Evolutionary conservation across 2,329 filamentous ascomycete species (phyloP).

Genomic region (Epichloe sylvatica): DNA sequence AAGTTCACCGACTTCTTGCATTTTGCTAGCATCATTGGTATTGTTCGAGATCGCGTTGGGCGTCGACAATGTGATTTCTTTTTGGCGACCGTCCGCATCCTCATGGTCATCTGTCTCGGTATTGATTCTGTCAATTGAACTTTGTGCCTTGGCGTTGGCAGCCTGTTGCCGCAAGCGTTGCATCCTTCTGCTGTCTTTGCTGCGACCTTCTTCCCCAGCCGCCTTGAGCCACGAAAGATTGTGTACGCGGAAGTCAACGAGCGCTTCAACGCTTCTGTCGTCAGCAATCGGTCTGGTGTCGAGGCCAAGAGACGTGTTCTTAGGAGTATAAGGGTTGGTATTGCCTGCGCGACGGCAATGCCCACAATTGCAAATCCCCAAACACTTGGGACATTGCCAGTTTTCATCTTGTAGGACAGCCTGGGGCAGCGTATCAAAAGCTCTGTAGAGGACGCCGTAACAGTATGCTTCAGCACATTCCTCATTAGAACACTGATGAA

Average conservation of each 20-base stretch:
- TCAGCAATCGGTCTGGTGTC: conserved; percentile 86
- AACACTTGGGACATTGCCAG: conserved; percentile 84
- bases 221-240: conserved; percentile 72
- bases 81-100: conserved; percentile 3
- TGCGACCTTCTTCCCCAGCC: conserved; percentile 44
- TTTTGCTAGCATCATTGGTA: neutral
- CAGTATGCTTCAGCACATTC: conserved; percentile 69
- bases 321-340: conserved; percentile 72
- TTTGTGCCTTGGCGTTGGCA: conserved; percentile 42
- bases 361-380: conserved; percentile 75
- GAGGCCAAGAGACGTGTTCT: conserved; percentile 75
- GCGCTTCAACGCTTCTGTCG: conserved; percentile 72
- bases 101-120: conserved; percentile 12
- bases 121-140: conserved; percentile 18
- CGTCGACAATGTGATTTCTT: neutral
- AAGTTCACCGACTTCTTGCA: neutral
- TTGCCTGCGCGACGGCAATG: conserved; percentile 52
- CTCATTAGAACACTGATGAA: conserved; percentile 59
- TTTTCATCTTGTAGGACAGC: conserved; percentile 63
- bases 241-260: conserved; percentile 82
- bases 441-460: conserved; percentile 83
- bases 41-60: neutral
- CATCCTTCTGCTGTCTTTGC: conserved; percentile 43
- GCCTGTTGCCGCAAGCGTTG: conserved; percentile 41
- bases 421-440: conserved; percentile 81